phyloP scores from a whole-genome alignment of 768 basidiomycete species.

The Sistotremastrum suecicum region DNA sequence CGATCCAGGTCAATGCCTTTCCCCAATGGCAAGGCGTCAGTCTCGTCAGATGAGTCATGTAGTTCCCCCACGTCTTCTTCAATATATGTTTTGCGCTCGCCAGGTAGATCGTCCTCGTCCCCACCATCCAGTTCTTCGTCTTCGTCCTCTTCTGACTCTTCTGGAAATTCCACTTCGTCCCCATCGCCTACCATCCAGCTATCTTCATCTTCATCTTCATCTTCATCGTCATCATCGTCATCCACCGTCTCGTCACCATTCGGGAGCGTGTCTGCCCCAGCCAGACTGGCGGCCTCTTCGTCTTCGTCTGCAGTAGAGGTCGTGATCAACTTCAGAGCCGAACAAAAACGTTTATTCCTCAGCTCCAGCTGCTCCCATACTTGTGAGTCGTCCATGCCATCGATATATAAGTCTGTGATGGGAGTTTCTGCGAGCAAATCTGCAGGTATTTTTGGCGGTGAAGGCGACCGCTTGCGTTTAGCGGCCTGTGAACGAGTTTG shows the following conservation, averaged over 20 bases:
- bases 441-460: constrained; percentile 18
- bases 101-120: constrained; percentile 18
- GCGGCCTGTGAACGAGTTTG: constrained; percentile 58
- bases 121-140: constrained; percentile 14
- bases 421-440: constrained; percentile 46
- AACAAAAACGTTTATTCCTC: constrained; percentile 52
- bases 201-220: constrained; percentile 15
- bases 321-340: constrained; percentile 50
- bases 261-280: not conserved
- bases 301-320: constrained; percentile 31
- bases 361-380: constrained; percentile 93
- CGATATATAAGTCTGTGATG: constrained; percentile 54
- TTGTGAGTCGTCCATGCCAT: constrained; percentile 74
- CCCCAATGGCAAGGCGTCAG: constrained; percentile 10
- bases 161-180: constrained; percentile 13
- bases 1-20: constrained; percentile 14
- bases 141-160: constrained; percentile 16
- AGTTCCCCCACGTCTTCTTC: constrained; percentile 15
- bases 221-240: constrained; percentile 17
- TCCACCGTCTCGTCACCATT: constrained; percentile 15
- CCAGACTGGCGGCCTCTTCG: constrained; percentile 12
- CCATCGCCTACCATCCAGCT: constrained; percentile 14
- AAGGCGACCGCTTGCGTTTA: constrained; percentile 23
- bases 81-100: constrained; percentile 7
- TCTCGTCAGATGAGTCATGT: constrained; percentile 18